Evolutionary conservation across 2,329 filamentous ascomycete genomes (phyloP).

Genomic region (Trichoderma sp.): DNA sequence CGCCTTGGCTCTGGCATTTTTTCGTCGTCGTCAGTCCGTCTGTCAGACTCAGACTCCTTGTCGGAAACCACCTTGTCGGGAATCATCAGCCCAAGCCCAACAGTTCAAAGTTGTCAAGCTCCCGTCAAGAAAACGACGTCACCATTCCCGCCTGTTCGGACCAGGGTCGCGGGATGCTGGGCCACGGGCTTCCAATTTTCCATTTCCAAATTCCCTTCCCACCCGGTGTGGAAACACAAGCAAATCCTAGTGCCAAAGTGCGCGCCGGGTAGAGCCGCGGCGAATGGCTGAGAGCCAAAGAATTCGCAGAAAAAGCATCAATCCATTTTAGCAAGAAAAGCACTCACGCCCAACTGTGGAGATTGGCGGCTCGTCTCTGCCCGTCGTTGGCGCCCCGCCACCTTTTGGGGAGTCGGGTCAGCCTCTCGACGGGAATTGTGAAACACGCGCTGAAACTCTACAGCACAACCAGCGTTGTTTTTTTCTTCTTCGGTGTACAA

Average conservation of each 20-base stretch:
- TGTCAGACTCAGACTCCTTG: background rate
- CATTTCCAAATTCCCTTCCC: background rate
- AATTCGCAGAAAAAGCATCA: no score
- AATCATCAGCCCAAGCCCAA: background rate
- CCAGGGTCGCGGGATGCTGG: background rate
- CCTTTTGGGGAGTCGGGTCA: background rate
- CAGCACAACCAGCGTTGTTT: background rate
- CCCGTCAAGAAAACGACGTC: slow-evolving; percentile 9
- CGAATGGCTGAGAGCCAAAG: slow-evolving; percentile 8
- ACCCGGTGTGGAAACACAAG: background rate
- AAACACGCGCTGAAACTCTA: slow-evolving; percentile 19
- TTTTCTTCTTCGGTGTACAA: background rate
- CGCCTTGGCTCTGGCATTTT: background rate
- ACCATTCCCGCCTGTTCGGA: slow-evolving; percentile 8
- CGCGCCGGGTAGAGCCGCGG: slow-evolving; percentile 6
- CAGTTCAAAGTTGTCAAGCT: background rate
- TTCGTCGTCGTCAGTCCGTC: background rate
- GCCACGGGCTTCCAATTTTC: background rate
- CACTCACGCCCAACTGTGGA: slow-evolving; percentile 43
- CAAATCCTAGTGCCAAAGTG: background rate
- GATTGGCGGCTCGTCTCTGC: slow-evolving; percentile 27
- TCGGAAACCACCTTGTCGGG: background rate
- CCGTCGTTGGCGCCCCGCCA: slow-evolving; percentile 22
- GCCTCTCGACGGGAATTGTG: slow-evolving; percentile 5
- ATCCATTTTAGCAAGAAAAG: slow-evolving; percentile 26